These are phyloP conservation scores for Scheffersomyces lignicola DNA, from an alignment of 1,139 yeast genomes.

Conservation along the genomic window DNA sequence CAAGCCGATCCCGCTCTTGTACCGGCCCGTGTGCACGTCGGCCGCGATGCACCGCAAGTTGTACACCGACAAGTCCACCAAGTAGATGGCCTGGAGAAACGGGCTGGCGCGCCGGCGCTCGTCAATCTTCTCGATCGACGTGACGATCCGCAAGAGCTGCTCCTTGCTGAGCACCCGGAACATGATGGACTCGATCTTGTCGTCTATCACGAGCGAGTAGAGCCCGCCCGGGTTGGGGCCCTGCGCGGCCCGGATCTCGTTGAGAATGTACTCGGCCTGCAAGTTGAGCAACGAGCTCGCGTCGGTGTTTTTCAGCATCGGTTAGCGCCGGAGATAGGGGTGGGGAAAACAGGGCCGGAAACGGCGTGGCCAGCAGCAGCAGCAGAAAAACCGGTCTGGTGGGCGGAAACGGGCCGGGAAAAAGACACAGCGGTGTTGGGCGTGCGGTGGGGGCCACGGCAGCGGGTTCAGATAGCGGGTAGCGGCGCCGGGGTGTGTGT, in stretches of 20 bases:
- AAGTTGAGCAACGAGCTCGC: constrained; percentile 34
- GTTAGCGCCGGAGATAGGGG: too few relatives aligned
- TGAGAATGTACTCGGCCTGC: constrained; percentile 37
- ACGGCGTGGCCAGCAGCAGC: too few relatives aligned
- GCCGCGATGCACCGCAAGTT: constrained; percentile 44
- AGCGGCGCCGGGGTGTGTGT: too few relatives aligned
- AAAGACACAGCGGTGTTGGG: too few relatives aligned
- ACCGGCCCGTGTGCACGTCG: constrained; percentile 39
- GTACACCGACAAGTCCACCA: constrained; percentile 37
- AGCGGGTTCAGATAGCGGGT: too few relatives aligned
- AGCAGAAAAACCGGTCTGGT: too few relatives aligned
- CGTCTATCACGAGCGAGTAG: constrained; percentile 41
- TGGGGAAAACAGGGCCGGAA: too few relatives aligned
- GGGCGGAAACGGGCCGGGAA: too few relatives aligned
- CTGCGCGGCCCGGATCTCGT: constrained; percentile 35
- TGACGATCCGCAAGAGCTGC: constrained; percentile 39
- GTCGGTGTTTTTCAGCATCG: constrained; percentile 29
- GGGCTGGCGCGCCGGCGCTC: constrained; percentile 35
- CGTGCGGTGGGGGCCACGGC: too few relatives aligned
- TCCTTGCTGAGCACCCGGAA: constrained; percentile 38
- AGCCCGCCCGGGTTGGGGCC: constrained; percentile 26
- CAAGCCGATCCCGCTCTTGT: constrained; percentile 40
- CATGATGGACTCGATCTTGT: constrained; percentile 34
- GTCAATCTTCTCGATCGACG: constrained; percentile 43
- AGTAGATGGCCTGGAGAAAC: constrained; percentile 43